Base-by-base conservation (phyloP, 352 stramenopile species). In the Pythium chondricola region DNA sequence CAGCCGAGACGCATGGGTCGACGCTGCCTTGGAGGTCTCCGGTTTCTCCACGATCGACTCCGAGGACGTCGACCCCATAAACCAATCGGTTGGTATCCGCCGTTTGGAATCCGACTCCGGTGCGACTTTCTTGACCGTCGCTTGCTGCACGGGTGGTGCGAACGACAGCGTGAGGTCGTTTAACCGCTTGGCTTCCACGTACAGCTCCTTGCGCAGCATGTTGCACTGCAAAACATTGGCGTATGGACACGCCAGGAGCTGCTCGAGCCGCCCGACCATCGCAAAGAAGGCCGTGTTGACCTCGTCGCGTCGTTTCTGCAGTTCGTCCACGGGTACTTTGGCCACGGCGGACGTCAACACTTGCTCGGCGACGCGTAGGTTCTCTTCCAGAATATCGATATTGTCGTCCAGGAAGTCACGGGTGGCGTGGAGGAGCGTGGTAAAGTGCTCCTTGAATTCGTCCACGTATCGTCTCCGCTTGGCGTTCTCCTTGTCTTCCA, bases 61-160 rank as follows among this genome's bases (percentile, higher is more conserved):
- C 8, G 58, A 56, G 9, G 61, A 37, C 8, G 36, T 48, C 22
- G 72, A 58, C 22, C 82, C 73, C 1, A 69, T 85, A 48, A 82
- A 91, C 80, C 80, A 92, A 43, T 92, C 80, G 21, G 81, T 64
- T 2, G 80, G 80, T 50, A 92, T 92, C 20, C 71, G 74, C 13
- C 75, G 69, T 43, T 81, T 84, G 1, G 71, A 73, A 8, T 73
- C 63, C 6, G 79, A 86, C 33, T 89, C 78, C 3, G 65, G 54
- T 9, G 82, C 67, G 31, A 83, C 71, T 59, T 88, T 88, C 54
- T 92, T 88, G 35, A 89, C 71, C 1, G 77, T 88, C n/a, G 71
- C 71, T 52, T 89, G 77, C 13, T 69, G 65, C 3, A 74, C 66
- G 0, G 73, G 79, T 38, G 77, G 70, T 8, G 74, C 71, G 31